phyloP scores from a whole-genome alignment of 495 filamentous ascomycete genomes.

The Recurvomyces mirabilis region DNA sequence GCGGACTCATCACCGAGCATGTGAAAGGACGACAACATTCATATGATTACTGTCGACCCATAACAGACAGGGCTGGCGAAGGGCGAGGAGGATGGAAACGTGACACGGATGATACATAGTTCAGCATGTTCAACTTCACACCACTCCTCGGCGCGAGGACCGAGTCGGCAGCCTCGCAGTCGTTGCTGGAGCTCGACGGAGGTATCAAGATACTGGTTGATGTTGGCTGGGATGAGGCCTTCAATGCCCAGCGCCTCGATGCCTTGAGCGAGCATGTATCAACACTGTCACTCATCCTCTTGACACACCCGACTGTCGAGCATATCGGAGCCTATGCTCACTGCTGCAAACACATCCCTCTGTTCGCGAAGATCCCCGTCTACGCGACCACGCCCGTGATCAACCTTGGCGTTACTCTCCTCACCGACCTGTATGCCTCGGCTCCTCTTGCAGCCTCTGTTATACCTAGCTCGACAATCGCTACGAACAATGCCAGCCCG shows the following conservation, averaged over 20 bases:
- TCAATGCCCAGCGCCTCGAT: conserved; percentile 66
- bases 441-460: conserved; percentile 75
- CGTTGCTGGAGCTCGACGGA: conserved; percentile 88
- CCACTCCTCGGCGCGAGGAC: conserved; percentile 85
- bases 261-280: conserved; percentile 88
- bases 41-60: too few relatives aligned
- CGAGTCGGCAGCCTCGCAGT: conserved; percentile 76
- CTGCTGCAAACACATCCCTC: conserved; percentile 91
- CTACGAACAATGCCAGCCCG: neutral
- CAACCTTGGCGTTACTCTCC: conserved; percentile 75
- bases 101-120: too few relatives aligned
- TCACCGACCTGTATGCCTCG: conserved; percentile 88
- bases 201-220: conserved; percentile 91
- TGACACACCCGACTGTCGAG: conserved; percentile 82
- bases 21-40: too few relatives aligned
- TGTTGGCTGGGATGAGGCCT: conserved; percentile 89
- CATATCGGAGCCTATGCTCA: conserved; percentile 92
- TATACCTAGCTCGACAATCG: conserved; percentile 47
- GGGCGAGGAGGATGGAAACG: too few relatives aligned
- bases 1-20: neutral
- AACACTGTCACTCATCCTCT: conserved; percentile 83
- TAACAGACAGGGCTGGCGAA: too few relatives aligned
- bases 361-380: conserved; percentile 85
- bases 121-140: conserved; percentile 97
- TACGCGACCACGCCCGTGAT: conserved; percentile 93